These are phyloP conservation scores for Apiospora sp. DNA, from an alignment of 2,329 filamentous ascomycete species.

Conservation along the genomic window DNA sequence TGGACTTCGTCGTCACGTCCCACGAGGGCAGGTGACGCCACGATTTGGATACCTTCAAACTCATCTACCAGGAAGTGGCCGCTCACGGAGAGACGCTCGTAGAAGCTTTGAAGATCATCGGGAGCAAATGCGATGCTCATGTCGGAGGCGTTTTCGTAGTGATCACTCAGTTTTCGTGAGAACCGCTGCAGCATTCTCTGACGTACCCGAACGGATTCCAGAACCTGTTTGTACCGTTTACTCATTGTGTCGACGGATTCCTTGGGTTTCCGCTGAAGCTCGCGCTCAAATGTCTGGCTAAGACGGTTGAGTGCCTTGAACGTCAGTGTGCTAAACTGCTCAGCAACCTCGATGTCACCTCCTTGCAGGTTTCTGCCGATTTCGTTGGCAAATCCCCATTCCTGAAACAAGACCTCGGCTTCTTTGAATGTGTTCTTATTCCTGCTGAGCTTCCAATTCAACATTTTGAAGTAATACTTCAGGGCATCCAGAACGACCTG, in stretches of 20 bases:
- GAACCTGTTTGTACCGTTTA: constrained; percentile 92
- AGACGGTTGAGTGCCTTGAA: constrained; percentile 90
- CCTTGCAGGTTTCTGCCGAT: constrained; percentile 91
- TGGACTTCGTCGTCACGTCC: constrained; percentile 83
- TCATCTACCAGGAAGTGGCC: constrained; percentile 90
- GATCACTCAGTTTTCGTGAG: constrained; percentile 86
- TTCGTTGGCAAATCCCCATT: constrained; percentile 97
- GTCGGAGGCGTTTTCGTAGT: constrained; percentile 96
- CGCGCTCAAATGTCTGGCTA: constrained; percentile 89
- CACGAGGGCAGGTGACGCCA: constrained; percentile 83
- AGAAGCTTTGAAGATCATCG: constrained; percentile 76
- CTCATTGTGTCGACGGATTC: constrained; percentile 90
- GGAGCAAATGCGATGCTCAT: constrained; percentile 81
- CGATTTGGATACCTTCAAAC: constrained; percentile 79
- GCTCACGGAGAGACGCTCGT: constrained; percentile 80
- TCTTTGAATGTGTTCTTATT: constrained; percentile 99
- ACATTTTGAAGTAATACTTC: constrained; percentile 98
- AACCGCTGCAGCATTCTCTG: constrained; percentile 98
- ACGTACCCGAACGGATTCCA: constrained; percentile 94
- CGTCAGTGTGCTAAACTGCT: constrained; percentile 94
- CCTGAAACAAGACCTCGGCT: constrained; percentile 94
- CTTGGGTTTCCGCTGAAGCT: constrained; percentile 83
- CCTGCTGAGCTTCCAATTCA: constrained; percentile 96
- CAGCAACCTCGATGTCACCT: constrained; percentile 94
- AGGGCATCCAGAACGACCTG: constrained; percentile 89